These are phyloP conservation scores for Allium cepa DNA, from an alignment of 106 monocot genomes.

Conservation along the genomic window DNA sequence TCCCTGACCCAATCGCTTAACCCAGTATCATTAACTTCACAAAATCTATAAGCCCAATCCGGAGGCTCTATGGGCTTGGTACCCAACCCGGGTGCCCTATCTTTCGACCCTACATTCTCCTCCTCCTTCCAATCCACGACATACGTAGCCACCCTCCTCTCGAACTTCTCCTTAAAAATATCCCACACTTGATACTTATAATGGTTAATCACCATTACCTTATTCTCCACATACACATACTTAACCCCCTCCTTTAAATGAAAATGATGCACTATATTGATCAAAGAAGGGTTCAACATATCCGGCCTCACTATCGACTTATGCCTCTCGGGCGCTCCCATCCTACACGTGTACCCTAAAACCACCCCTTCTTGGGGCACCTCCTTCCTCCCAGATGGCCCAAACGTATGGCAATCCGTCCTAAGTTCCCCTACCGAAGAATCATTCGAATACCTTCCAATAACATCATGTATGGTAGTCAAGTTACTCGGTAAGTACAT, in stretches of 20 bases:
- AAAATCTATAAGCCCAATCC: constrained; percentile 82
- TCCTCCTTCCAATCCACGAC: constrained; percentile 95
- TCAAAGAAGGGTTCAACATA: constrained; percentile 59
- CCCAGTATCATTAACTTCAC: constrained; percentile 80
- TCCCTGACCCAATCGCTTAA: constrained; percentile 60
- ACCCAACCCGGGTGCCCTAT: constrained; percentile 87
- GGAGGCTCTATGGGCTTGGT: constrained; percentile 85
- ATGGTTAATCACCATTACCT: constrained; percentile 87
- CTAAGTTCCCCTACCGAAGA: constrained; percentile 71
- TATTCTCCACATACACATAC: constrained; percentile 62
- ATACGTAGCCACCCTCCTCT: constrained; percentile 89
- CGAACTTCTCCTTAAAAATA: constrained; percentile 99
- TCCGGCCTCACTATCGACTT: constrained; percentile 85
- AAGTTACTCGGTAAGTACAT: constrained; percentile 49
- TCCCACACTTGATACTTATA: constrained; percentile 99
- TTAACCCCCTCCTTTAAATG: constrained; percentile 57
- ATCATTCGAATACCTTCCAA: constrained; percentile 43
- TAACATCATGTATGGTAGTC: constrained; percentile 31
- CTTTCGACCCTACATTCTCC: constrained; percentile 93
- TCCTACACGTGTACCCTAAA: constrained; percentile 76
- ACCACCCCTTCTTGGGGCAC: constrained; percentile 53
- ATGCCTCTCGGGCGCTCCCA: constrained; percentile 75
- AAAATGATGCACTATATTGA: constrained; percentile 96
- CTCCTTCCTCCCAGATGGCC: constrained; percentile 63
- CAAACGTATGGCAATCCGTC: constrained; percentile 76